Evolutionary conservation across 1,284 basidiomycete genomes (phyloP).

Genomic region (Pseudozyma pruni): DNA sequence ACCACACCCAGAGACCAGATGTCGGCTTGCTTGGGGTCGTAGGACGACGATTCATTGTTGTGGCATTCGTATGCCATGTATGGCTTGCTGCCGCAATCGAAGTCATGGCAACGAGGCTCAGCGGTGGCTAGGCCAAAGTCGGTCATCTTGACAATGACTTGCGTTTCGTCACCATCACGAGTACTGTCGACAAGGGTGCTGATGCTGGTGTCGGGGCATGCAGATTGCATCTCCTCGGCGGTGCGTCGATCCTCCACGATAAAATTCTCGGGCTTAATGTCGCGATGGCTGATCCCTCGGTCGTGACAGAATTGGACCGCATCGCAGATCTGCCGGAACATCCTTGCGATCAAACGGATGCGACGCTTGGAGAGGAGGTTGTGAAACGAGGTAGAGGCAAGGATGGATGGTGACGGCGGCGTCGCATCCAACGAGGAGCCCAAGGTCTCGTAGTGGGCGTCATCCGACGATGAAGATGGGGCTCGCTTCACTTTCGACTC

Average conservation of each 20-base stretch:
- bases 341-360: conserved; percentile 88
- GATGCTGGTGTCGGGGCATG: conserved; percentile 74
- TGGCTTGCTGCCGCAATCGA: conserved; percentile 97
- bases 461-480: too few relatives aligned
- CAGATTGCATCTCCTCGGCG: conserved; percentile 38
- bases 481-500: background rate
- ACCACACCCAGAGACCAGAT: conserved; percentile 99
- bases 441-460: conserved; percentile 17
- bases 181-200: conserved; percentile 69
- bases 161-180: conserved; percentile 70
- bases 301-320: conserved; percentile 96
- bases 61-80: conserved; percentile 99
- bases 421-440: conserved; percentile 50
- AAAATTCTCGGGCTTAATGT: conserved; percentile 86
- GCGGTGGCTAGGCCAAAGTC: conserved; percentile 96
- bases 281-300: conserved; percentile 89
- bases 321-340: conserved; percentile 99
- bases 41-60: conserved; percentile 93
- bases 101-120: conserved; percentile 87
- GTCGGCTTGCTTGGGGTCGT: conserved; percentile 92
- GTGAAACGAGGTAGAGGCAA: conserved; percentile 78
- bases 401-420: conserved; percentile 90
- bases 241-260: conserved; percentile 68
- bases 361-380: conserved; percentile 86
- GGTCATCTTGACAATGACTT: conserved; percentile 83